Percentiles rank a stretch among this genome's conserved stretches.
These are phyloP conservation scores for Dothideomycetes sp. DNA, from an alignment of 2,329 filamentous ascomycete genomes.

Conservation along the genomic window DNA sequence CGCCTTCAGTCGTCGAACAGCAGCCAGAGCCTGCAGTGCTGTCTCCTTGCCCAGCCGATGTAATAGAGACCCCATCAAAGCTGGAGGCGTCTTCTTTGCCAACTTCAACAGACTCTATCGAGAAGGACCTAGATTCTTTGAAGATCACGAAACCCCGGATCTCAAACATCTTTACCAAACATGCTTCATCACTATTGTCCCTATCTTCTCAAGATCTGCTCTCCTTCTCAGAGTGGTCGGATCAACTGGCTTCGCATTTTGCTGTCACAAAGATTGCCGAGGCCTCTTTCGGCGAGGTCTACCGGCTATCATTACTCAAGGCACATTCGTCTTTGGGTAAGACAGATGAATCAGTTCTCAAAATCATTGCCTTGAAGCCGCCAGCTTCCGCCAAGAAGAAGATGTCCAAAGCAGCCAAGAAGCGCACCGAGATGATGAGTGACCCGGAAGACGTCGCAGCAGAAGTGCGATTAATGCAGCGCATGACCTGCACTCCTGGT, in stretches of 20 bases:
- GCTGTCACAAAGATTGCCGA: constrained; percentile 54
- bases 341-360: constrained; percentile 37
- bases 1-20: background rate
- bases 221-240: constrained; percentile 34
- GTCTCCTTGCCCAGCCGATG: background rate
- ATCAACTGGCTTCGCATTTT: constrained; percentile 34
- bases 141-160: constrained; percentile 3
- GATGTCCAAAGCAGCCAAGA: constrained; percentile 37
- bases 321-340: constrained; percentile 17
- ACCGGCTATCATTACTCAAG: constrained; percentile 41
- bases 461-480: constrained; percentile 46
- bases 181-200: constrained; percentile 22
- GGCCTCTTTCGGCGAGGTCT: constrained; percentile 58
- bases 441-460: constrained; percentile 35
- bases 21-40: background rate
- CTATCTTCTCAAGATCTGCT: constrained; percentile 26
- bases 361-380: constrained; percentile 34
- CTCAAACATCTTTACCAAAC: constrained; percentile 15
- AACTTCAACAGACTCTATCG: background rate
- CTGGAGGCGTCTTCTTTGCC: background rate
- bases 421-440: constrained; percentile 36
- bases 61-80: background rate
- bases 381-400: constrained; percentile 38
- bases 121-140: constrained; percentile 1
- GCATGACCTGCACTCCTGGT: constrained; percentile 50